Conservation (phyloP, 2,329 filamentous ascomycete species). For the Setomelanomma holmii region DNA sequence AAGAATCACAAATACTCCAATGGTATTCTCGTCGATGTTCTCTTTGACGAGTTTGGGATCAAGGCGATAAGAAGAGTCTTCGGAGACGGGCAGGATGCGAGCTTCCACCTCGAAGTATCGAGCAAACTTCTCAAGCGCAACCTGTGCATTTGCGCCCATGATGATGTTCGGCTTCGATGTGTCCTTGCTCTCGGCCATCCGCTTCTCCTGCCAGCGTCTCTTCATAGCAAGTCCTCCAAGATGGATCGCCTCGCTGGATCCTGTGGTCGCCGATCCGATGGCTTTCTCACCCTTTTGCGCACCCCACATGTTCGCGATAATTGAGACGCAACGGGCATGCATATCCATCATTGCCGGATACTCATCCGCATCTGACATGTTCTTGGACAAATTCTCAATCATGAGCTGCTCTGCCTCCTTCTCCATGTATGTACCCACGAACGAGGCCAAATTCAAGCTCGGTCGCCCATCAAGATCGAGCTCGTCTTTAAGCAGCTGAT, state of each 20-base stretch:
- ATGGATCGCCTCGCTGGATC: conserved; percentile 74
- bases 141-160: conserved; percentile 77
- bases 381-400: conserved; percentile 73
- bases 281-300: conserved; percentile 67
- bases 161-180: conserved; percentile 72
- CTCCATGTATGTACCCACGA: conserved; percentile 77
- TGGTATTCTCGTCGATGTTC: conserved; percentile 77
- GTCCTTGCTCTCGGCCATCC: conserved; percentile 67
- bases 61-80: conserved; percentile 66
- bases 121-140: conserved; percentile 75
- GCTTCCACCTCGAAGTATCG: conserved; percentile 77
- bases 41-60: conserved; percentile 70
- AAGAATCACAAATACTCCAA: conserved; percentile 76
- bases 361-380: conserved; percentile 70
- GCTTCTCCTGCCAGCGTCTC: conserved; percentile 70
- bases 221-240: conserved; percentile 77
- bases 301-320: conserved; percentile 72
- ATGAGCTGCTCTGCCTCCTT: conserved; percentile 69
- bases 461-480: conserved; percentile 58
- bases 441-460: conserved; percentile 72
- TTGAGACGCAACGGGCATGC: conserved; percentile 72
- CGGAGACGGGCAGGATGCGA: conserved; percentile 67
- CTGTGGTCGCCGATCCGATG: conserved; percentile 73
- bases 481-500: conserved; percentile 63
- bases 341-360: conserved; percentile 58